Evolutionary conservation across 768 basidiomycete species (phyloP).

Genomic region (Nidularia sp.): DNA sequence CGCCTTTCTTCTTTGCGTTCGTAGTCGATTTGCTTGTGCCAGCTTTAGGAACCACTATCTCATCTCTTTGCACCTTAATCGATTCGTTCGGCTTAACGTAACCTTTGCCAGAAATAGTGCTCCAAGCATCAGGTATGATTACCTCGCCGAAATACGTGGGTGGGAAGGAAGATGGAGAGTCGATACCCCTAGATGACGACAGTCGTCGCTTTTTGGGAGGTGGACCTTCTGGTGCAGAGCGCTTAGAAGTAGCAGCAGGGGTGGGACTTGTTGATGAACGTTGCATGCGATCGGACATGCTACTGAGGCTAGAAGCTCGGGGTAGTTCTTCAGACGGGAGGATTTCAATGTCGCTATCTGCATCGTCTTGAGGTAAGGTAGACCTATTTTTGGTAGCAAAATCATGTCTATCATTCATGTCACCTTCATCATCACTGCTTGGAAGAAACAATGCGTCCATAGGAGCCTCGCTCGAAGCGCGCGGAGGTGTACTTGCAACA

Average conservation of each 20-base stretch:
- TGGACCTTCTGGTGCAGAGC: slow-evolving; percentile 2
- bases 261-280: not conserved
- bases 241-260: slow-evolving; percentile 3
- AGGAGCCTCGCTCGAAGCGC: not conserved
- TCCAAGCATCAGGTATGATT: slow-evolving; percentile 72
- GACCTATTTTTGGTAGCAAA: not conserved
- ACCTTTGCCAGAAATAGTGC: slow-evolving; percentile 68
- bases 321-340: slow-evolving; percentile 24
- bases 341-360: slow-evolving; percentile 28
- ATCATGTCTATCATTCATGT: not conserved
- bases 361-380: not conserved
- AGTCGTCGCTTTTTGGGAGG: slow-evolving; percentile 49
- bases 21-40: slow-evolving; percentile 17
- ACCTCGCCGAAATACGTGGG: slow-evolving; percentile 64
- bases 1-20: slow-evolving; percentile 32
- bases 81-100: slow-evolving; percentile 66
- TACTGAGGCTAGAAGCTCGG: slow-evolving; percentile 37
- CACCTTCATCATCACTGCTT: slow-evolving; percentile 28
- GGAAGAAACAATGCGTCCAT: slow-evolving; percentile 26
- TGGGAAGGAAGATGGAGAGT: slow-evolving; percentile 9
- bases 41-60: slow-evolving; percentile 25
- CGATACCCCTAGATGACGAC: slow-evolving; percentile 17
- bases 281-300: slow-evolving; percentile 16
- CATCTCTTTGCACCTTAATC: slow-evolving; percentile 55
- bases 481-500: not conserved